phyloP scores from a whole-genome alignment of 2,329 filamentous ascomycete species.

The Chaetomiaceae sp. region DNA sequence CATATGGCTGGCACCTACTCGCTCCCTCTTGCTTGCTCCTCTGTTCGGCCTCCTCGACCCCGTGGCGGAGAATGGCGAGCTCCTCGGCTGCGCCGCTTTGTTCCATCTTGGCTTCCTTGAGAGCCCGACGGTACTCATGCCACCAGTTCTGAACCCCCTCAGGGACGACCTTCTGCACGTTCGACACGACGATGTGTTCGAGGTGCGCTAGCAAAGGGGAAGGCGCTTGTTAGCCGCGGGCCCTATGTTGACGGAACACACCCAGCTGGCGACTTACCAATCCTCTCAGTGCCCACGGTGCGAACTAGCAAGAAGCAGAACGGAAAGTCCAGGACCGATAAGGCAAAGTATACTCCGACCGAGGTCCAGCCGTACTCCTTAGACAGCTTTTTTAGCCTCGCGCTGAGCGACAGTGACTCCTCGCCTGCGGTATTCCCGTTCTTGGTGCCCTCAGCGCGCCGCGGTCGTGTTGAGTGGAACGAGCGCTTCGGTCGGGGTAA shows the following conservation, averaged over 20 bases:
- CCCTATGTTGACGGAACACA: background rate
- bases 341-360: conserved; percentile 77
- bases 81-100: conserved; percentile 6
- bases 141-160: conserved; percentile 50
- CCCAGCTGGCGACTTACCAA: conserved; percentile 50
- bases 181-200: conserved; percentile 62
- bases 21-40: conserved; percentile 55
- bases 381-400: conserved; percentile 73
- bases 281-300: conserved; percentile 74
- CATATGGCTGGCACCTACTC: conserved; percentile 53
- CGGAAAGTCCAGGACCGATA: conserved; percentile 86
- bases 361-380: conserved; percentile 93
- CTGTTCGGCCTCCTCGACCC: conserved; percentile 57
- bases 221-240: conserved; percentile 4
- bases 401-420: conserved; percentile 51
- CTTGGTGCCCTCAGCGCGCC: conserved; percentile 17
- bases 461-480: conserved; percentile 26
- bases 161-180: conserved; percentile 53
- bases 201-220: conserved; percentile 39
- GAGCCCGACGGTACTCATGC: conserved; percentile 42
- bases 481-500: conserved; percentile 19
- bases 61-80: conserved; percentile 36
- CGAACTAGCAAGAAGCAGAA: conserved; percentile 89
- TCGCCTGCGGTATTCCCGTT: conserved; percentile 12
- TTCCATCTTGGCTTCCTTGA: conserved; percentile 36